These are phyloP conservation scores for Isatis tinctoria DNA, from an alignment of 345 rosid genomes.

Conservation along the genomic window DNA sequence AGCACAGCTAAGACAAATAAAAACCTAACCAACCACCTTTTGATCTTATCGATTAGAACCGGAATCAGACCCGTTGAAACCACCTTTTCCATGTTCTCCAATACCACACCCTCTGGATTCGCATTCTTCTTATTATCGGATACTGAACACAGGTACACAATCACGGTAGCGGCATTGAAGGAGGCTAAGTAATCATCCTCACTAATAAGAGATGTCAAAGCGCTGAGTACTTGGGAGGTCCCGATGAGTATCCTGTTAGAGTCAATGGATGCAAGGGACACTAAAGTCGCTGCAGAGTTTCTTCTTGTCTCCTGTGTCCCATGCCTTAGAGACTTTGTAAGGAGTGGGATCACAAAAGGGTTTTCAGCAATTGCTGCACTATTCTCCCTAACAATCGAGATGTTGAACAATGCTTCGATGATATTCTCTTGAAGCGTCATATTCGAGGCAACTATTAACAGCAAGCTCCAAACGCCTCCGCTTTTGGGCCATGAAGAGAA, in stretches of 20 bases:
- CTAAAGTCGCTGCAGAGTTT: conserved; percentile 49
- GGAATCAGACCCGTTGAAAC: conserved; percentile 35
- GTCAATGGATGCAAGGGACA: conserved; percentile 28
- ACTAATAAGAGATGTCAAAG: conserved; percentile 39
- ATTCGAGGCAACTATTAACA: background rate
- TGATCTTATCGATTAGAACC: conserved; percentile 36
- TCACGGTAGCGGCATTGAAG: conserved; percentile 43
- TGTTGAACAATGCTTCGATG: conserved; percentile 40
- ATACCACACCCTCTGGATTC: background rate
- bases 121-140: background rate
- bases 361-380: conserved; percentile 32
- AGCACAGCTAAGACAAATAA: background rate
- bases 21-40: too few species aligned
- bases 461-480: too few species aligned
- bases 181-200: conserved; percentile 43
- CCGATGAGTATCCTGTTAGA: conserved; percentile 37
- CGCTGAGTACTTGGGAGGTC: conserved; percentile 40
- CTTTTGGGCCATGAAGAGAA: too few species aligned
- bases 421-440: conserved; percentile 23
- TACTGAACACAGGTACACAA: conserved; percentile 36
- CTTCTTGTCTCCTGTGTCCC: conserved; percentile 46
- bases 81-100: conserved; percentile 37
- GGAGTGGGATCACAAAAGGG: conserved; percentile 37
- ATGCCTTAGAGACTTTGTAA: conserved; percentile 30
- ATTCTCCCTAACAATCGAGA: conserved; percentile 36